Conservation (phyloP, 208 protist genomes). For the Herpetomonas tarakana region DNA sequence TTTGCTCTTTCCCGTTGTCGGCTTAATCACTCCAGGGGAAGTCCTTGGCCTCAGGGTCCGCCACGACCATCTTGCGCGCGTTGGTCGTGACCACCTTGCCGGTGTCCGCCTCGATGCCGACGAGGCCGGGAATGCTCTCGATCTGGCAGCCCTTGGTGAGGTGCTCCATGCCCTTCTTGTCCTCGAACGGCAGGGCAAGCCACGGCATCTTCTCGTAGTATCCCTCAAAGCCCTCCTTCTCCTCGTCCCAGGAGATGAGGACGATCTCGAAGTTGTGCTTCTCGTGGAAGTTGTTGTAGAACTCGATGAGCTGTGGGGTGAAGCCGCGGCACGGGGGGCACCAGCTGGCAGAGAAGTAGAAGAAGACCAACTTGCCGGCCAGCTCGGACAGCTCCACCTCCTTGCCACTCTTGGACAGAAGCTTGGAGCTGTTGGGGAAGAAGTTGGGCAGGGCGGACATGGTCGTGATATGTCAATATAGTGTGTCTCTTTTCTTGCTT, state of each 20-base stretch:
- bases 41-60: conserved; percentile 60
- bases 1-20: conserved; percentile 11
- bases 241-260: conserved; percentile 79
- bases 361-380: conserved; percentile 64
- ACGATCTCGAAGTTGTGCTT: conserved; percentile 88
- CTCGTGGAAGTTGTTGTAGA: conserved; percentile 70
- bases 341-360: conserved; percentile 94
- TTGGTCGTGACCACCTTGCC: conserved; percentile 67
- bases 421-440: conserved; percentile 38
- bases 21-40: conserved; percentile 66
- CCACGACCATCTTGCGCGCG: conserved; percentile 46
- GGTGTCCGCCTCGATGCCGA: conserved; percentile 72
- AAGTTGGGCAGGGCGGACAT: conserved; percentile 79
- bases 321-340: conserved; percentile 93
- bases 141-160: conserved; percentile 58
- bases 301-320: conserved; percentile 82
- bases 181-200: conserved; percentile 66
- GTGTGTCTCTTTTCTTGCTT: background rate
- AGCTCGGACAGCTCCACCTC: conserved; percentile 29
- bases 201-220: conserved; percentile 89
- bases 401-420: conserved; percentile 36
- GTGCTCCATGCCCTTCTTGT: conserved; percentile 31
- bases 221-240: conserved; percentile 54
- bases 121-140: conserved; percentile 75
- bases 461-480: background rate